These are phyloP conservation scores for Penicillium chermesinum DNA, from an alignment of 495 filamentous ascomycete genomes.

Conservation along the genomic window DNA sequence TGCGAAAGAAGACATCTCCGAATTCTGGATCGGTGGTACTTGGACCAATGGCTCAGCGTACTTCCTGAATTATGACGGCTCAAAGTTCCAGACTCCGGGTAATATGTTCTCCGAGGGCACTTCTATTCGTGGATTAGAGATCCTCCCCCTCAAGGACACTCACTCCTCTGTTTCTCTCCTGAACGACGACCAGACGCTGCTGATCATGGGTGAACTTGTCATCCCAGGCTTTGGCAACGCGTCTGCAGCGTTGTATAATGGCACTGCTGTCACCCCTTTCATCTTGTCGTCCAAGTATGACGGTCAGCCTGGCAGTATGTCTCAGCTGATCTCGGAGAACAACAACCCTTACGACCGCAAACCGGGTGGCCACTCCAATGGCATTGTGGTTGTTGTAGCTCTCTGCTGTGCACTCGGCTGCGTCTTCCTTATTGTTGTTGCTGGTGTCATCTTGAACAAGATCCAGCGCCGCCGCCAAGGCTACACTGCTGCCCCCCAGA, in stretches of 20 bases:
- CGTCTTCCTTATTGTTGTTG: constrained; percentile 81
- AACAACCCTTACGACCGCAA: constrained; percentile 55
- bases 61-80: constrained; percentile 70
- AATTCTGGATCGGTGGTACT: constrained; percentile 76
- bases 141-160: constrained; percentile 61
- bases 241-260: constrained; percentile 85
- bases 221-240: constrained; percentile 73
- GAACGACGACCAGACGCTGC: constrained; percentile 60
- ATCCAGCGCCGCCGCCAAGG: constrained; percentile 80
- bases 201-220: constrained; percentile 74
- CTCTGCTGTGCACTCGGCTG: constrained; percentile 83
- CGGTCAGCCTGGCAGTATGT: constrained; percentile 64
- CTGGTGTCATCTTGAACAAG: constrained; percentile 77
- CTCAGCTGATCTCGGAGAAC: constrained; percentile 71
- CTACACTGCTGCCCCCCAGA: constrained; percentile 74
- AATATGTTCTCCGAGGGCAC: constrained; percentile 58
- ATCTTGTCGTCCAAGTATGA: constrained; percentile 64
- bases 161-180: constrained; percentile 65
- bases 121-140: constrained; percentile 69
- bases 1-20: constrained; percentile 58
- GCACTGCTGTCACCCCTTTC: constrained; percentile 70
- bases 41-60: constrained; percentile 63
- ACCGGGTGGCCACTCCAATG: constrained; percentile 63
- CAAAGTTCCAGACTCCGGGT: constrained; percentile 52
- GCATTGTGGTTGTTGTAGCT: constrained; percentile 86